Percentiles rank a stretch among this genome's conserved stretches.
Conservation (phyloP, 148 eudicot genomes). For the Camellia lanceoleosa region DNA sequence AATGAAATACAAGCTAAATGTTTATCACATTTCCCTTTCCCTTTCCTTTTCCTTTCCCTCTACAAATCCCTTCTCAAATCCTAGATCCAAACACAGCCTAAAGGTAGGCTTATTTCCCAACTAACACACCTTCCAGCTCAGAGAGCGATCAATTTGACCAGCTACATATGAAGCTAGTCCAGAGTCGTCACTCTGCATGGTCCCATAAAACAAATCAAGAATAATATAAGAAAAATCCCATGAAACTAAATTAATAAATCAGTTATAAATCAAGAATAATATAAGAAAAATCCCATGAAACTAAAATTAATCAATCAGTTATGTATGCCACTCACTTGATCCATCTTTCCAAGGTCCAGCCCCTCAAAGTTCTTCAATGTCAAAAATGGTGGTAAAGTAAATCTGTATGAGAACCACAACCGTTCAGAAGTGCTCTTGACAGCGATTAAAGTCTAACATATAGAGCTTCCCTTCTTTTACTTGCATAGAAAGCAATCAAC, state of each 20-base stretch:
- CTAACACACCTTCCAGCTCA: slow-evolving; percentile 87
- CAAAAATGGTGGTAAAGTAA: slow-evolving; percentile 73
- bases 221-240: neutral
- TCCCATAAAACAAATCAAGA: slow-evolving; percentile 2
- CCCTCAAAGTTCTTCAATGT: slow-evolving; percentile 98
- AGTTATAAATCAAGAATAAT: too few relatives aligned
- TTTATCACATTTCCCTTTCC: too few relatives aligned
- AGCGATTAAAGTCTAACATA: neutral
- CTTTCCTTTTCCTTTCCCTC: too few relatives aligned
- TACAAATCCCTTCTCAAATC: too few relatives aligned
- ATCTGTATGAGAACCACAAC: slow-evolving; percentile 38
- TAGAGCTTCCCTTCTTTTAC: neutral
- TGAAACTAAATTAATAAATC: neutral
- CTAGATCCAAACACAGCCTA: too few relatives aligned
- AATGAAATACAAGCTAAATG: too few relatives aligned
- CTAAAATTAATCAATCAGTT: too few relatives aligned
- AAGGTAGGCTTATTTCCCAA: neutral
- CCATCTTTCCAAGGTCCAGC: slow-evolving; percentile 91
- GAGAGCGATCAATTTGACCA: slow-evolving; percentile 86
- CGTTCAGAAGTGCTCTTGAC: neutral
- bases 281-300: too few relatives aligned
- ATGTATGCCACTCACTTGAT: slow-evolving; percentile 52
- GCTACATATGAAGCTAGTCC: slow-evolving; percentile 96
- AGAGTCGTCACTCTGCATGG: slow-evolving; percentile 73
- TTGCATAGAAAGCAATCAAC: too few relatives aligned